Conservation (phyloP, 1,284 basidiomycete genomes). For the Rugosomyces carneus region DNA sequence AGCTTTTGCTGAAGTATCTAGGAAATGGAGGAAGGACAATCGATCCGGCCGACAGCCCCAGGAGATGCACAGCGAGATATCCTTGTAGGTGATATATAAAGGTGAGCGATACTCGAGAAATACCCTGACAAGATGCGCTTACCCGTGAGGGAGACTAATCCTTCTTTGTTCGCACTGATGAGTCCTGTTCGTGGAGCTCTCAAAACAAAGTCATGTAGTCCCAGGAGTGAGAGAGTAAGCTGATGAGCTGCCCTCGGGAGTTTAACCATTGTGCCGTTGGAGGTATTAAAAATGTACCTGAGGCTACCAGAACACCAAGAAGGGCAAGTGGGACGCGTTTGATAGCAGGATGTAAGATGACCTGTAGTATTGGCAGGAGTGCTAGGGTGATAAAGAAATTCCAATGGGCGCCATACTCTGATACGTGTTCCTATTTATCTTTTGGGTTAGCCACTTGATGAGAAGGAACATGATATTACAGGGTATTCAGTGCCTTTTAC, state of each 20-base stretch:
- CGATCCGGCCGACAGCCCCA: conserved; percentile 81
- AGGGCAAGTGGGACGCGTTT: conserved; percentile 51
- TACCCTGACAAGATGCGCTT: too few relatives aligned
- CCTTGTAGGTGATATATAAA: too few relatives aligned
- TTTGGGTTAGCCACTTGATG: background rate
- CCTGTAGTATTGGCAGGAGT: conserved; percentile 71
- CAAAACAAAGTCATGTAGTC: conserved; percentile 63
- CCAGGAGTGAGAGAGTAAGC: conserved; percentile 45
- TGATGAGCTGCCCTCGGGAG: conserved; percentile 62
- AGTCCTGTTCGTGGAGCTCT: conserved; percentile 55
- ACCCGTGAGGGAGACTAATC: conserved; percentile 76
- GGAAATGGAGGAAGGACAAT: conserved; percentile 77
- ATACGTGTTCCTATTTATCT: conserved; percentile 79
- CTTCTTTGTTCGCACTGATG: conserved; percentile 88
- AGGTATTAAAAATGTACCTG: conserved; percentile 40
- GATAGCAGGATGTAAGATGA: conserved; percentile 63
- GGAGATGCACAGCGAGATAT: conserved; percentile 87
- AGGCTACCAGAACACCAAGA: conserved; percentile 58
- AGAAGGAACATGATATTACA: conserved; percentile 35
- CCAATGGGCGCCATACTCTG: conserved; percentile 97
- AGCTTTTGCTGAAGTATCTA: conserved; percentile 56
- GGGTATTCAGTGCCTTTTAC: conserved; percentile 96
- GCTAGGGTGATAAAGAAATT: conserved; percentile 98
- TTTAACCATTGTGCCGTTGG: background rate
- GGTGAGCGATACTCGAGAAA: too few relatives aligned